phyloP scores from a whole-genome alignment of 495 filamentous ascomycete species.

The Penicillium riverlandense region DNA sequence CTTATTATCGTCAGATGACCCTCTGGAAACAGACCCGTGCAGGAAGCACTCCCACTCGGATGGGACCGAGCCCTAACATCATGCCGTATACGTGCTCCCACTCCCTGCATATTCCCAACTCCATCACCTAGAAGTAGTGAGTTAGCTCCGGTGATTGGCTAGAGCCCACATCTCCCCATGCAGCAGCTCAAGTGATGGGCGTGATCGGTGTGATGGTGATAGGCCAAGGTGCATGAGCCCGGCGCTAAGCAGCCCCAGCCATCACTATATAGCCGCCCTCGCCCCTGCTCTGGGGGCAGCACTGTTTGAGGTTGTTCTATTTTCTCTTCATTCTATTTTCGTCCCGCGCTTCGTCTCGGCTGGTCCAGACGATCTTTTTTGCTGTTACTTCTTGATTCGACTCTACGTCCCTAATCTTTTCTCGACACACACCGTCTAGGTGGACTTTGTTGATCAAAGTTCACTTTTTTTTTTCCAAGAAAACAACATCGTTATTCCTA shows the following conservation, averaged over 20 bases:
- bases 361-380: conserved; percentile 30
- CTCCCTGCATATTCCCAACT: too few species aligned
- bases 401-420: conserved; percentile 27
- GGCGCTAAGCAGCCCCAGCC: too few species aligned
- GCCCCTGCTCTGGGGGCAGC: conserved; percentile 3
- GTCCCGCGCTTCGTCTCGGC: conserved; percentile 33
- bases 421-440: conserved; percentile 11
- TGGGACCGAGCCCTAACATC: too few species aligned
- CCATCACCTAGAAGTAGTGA: too few species aligned
- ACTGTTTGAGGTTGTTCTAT: conserved; percentile 32
- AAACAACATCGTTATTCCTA: neutral
- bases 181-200: conserved; percentile 11
- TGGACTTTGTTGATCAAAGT: conserved; percentile 36
- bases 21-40: too few species aligned
- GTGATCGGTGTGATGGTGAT: conserved; percentile 14
- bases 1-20: too few species aligned
- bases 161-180: neutral
- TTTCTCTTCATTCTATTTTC: conserved; percentile 33
- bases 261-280: conserved; percentile 36
- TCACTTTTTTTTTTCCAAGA: conserved; percentile 2
- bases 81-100: too few species aligned
- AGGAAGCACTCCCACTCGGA: too few species aligned
- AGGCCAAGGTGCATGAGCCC: conserved; percentile 9
- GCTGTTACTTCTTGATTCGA: conserved; percentile 10
- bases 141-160: conserved; percentile 1